phyloP scores from a whole-genome alignment of 257 asterid species.

The Penstemon newberryi region DNA sequence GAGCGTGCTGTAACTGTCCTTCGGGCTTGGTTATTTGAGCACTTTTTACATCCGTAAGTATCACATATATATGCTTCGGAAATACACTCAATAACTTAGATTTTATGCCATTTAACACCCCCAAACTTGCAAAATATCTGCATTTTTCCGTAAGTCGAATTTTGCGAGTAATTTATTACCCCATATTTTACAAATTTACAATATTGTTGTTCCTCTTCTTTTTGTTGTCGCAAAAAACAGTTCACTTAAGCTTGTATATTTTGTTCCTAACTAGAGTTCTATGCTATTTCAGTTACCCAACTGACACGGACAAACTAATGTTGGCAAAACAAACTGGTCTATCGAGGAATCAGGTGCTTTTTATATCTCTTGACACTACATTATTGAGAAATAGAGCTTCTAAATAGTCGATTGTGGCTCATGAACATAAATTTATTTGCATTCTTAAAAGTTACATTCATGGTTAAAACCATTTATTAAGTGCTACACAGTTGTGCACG shows the following conservation, averaged over 20 bases:
- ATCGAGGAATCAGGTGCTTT: constrained; percentile 83
- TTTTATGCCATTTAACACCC: not conserved
- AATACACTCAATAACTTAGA: not conserved
- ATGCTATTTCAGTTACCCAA: constrained; percentile 70
- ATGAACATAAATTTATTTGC: too few relatives aligned
- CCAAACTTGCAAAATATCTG: not conserved
- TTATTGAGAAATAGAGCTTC: not conserved
- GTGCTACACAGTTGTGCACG: too few relatives aligned
- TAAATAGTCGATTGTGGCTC: not conserved
- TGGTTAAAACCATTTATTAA: too few relatives aligned
- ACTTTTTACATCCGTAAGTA: constrained; percentile 95
- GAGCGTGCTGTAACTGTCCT: constrained; percentile 95
- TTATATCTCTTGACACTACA: not conserved
- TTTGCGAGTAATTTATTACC: too few relatives aligned
- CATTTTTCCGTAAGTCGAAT: not conserved
- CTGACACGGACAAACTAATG: constrained; percentile 86
- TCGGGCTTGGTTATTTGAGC: constrained; percentile 92
- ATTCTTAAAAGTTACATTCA: too few relatives aligned
- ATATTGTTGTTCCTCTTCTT: too few relatives aligned
- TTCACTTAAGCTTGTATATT: too few relatives aligned
- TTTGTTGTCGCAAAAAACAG: too few relatives aligned
- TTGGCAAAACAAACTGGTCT: constrained; percentile 93
- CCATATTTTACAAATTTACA: too few relatives aligned
- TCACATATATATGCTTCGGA: not conserved
- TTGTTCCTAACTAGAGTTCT: not conserved